Conservation (phyloP, 179 eudicot genomes). For the Silene coronaria region DNA sequence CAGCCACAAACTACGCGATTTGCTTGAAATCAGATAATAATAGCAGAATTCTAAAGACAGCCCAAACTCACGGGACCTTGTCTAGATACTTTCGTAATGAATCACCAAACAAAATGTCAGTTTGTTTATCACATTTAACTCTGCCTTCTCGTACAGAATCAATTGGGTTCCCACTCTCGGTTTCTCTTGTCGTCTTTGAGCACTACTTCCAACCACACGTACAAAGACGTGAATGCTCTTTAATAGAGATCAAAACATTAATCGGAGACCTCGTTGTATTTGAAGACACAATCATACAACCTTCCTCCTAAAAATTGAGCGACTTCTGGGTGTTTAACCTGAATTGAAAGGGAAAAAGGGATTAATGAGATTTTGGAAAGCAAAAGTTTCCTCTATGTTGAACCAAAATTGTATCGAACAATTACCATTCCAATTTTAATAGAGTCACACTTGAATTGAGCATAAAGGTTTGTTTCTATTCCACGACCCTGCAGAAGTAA, state of each 20-base stretch:
- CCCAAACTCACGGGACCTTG: not conserved
- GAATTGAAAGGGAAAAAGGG: conserved; percentile 1
- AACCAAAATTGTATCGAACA: conserved; percentile 4
- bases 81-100: not conserved
- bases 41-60: not conserved
- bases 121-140: not conserved
- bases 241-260: not conserved
- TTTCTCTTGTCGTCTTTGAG: not conserved
- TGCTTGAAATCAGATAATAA: not conserved
- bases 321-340: conserved; percentile 92
- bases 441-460: conserved; percentile 89
- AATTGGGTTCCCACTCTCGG: not conserved
- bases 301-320: conserved; percentile 97
- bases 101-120: not conserved
- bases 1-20: no score
- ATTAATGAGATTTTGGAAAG: not conserved
- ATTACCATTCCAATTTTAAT: conserved; percentile 95
- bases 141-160: not conserved
- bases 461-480: conserved; percentile 94
- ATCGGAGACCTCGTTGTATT: conserved; percentile 54
- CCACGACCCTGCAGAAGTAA: conserved; percentile 77
- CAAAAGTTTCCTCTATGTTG: not conserved
- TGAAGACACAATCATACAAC: conserved; percentile 93
- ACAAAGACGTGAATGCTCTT: not conserved
- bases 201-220: not conserved